Conservation (phyloP, 164 flowering plant species). For the Macadamia tetraphylla region DNA sequence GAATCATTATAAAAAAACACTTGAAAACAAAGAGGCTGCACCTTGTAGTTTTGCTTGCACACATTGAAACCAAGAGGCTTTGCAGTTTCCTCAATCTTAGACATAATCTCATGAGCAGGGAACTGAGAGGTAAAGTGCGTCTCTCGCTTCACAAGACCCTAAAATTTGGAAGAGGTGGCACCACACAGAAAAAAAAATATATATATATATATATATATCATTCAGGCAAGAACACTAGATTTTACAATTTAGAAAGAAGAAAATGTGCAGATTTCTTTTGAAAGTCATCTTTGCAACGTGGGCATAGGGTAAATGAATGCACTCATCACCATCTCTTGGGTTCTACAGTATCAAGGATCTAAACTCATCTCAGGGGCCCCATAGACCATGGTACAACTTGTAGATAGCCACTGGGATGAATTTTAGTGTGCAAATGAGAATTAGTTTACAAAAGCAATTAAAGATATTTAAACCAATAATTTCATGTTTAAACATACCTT, state of each 20-base stretch:
- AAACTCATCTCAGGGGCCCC: too few species aligned
- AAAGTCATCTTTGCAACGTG: neutral
- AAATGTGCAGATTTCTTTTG: neutral
- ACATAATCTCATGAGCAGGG: constrained; percentile 79
- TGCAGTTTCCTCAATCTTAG: constrained; percentile 91
- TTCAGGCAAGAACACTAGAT: neutral
- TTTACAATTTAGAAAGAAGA: neutral
- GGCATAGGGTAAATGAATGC: too few species aligned
- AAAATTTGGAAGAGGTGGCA: constrained; percentile 5
- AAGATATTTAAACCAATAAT: neutral
- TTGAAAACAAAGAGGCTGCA: constrained; percentile 14
- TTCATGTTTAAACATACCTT: constrained; percentile 30
- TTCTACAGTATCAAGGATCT: too few species aligned
- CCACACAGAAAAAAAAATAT: neutral
- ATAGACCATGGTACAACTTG: neutral
- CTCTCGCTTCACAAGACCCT: constrained; percentile 79
- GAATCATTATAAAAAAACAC: neutral
- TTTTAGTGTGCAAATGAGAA: too few species aligned
- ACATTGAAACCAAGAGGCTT: constrained; percentile 92
- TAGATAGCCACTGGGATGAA: neutral
- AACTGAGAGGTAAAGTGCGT: constrained; percentile 75
- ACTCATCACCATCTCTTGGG: too few species aligned
- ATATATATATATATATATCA: neutral
- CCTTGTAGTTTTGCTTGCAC: constrained; percentile 81
- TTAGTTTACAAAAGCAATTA: too few species aligned